Conservation (phyloP, 139 green algal species). For the Chlorella vulgaris region DNA sequence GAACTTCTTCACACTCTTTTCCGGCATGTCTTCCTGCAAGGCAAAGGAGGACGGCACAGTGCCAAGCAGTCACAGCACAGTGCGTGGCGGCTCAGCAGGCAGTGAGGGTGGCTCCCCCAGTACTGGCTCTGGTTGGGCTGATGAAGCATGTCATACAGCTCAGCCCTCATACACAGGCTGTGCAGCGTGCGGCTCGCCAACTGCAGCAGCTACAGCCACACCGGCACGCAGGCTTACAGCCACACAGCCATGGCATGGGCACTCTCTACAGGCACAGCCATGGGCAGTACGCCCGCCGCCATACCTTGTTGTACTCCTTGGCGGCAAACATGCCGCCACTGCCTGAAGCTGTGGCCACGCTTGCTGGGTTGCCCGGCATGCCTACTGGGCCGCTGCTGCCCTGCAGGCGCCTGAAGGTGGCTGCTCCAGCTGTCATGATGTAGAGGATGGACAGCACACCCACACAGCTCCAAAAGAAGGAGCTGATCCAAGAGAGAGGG, state of each 20-base stretch:
- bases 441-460: slow-evolving; percentile 50
- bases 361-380: background rate
- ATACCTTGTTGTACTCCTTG: slow-evolving; percentile 78
- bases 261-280: background rate
- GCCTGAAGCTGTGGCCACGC: background rate
- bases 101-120: no score
- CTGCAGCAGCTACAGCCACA: background rate
- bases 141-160: no score
- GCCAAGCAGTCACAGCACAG: background rate
- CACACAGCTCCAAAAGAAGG: slow-evolving; percentile 30
- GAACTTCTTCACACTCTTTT: slow-evolving; percentile 68
- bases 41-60: background rate
- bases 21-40: slow-evolving; percentile 63
- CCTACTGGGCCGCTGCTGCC: background rate
- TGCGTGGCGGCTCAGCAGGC: no score
- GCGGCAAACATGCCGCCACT: slow-evolving; percentile 43
- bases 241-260: background rate
- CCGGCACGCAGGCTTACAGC: background rate
- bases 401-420: slow-evolving; percentile 23
- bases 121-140: no score
- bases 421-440: slow-evolving; percentile 54
- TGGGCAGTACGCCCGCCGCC: no score
- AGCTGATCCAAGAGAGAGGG: slow-evolving; percentile 13
- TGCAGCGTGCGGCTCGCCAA: background rate
- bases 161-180: no score